phyloP scores from a whole-genome alignment of 371 early-diverging fungal species.

The Mucor racemosus region DNA sequence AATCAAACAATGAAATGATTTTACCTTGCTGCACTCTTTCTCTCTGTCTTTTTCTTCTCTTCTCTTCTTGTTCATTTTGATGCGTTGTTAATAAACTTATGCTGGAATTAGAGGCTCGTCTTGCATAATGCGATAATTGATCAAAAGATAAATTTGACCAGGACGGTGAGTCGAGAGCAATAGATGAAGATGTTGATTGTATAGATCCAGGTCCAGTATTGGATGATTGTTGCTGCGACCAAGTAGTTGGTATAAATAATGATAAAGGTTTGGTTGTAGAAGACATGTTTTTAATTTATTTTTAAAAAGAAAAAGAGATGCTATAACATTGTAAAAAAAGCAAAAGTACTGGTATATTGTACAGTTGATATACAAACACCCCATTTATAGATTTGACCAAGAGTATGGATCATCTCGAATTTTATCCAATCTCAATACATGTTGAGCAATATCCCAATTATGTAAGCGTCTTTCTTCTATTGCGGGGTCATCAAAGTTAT shows the following conservation, averaged over 20 bases:
- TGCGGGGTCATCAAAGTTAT: constrained; percentile 25
- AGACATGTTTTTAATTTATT: neutral
- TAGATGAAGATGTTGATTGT: constrained; percentile 17
- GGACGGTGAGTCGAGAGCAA: constrained; percentile 21
- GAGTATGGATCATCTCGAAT: constrained; percentile 27
- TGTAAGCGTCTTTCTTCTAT: constrained; percentile 35
- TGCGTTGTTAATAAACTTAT: constrained; percentile 20
- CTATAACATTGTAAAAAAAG: no score
- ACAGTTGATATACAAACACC: neutral
- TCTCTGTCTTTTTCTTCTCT: constrained; percentile 14
- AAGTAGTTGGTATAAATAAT: constrained; percentile 20
- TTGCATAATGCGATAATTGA: constrained; percentile 37
- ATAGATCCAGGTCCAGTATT: constrained; percentile 3
- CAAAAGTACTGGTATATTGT: no score
- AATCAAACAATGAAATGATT: neutral
- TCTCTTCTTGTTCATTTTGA: constrained; percentile 12
- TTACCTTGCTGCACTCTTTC: constrained; percentile 17
- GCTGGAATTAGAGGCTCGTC: constrained; percentile 34
- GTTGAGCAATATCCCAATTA: constrained; percentile 34
- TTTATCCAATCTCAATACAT: constrained; percentile 33
- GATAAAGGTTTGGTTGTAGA: constrained; percentile 21
- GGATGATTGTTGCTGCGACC: constrained; percentile 10
- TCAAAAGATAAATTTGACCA: constrained; percentile 37
- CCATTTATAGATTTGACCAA: constrained; percentile 21
- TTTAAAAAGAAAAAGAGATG: neutral